A percentile compares a stretch with the other conserved stretches of the same genome.
Evolutionary conservation across 257 asterid species (phyloP).

Genomic region (Forsythia suspensa): DNA sequence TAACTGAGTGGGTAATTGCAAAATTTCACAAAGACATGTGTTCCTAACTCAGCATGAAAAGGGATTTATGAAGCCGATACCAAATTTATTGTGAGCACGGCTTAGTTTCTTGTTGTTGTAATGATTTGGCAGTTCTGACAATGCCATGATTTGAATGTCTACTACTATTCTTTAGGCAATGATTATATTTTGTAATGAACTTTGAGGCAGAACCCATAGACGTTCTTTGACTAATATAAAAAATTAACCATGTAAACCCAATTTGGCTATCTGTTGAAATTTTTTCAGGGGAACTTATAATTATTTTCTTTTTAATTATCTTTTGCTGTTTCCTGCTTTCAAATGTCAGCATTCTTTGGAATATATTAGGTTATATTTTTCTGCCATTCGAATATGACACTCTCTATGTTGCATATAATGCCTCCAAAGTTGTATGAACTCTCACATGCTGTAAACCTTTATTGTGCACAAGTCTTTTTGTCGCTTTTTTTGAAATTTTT

Average conservation of each 20-base stretch:
- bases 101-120: neutral
- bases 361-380: neutral
- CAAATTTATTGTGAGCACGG: neutral
- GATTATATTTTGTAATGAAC: slow-evolving; percentile 4
- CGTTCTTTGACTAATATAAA: slow-evolving; percentile 7
- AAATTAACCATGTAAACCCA: neutral
- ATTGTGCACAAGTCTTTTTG: neutral
- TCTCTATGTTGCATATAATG: neutral
- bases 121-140: neutral
- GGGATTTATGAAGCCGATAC: neutral
- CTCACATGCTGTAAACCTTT: neutral
- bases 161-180: neutral
- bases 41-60: neutral
- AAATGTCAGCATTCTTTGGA: neutral
- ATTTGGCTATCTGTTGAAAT: neutral
- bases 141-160: slow-evolving; percentile 2
- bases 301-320: neutral
- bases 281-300: neutral
- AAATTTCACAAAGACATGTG: neutral
- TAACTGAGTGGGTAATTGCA: neutral
- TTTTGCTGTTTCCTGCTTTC: neutral
- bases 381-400: neutral
- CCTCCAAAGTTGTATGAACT: neutral
- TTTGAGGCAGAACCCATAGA: slow-evolving; percentile 5
- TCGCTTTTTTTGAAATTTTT: slow-evolving; percentile 15